A percentile compares a stretch with the other conserved stretches of the same genome.
These are phyloP conservation scores for Bipolaris gigantea DNA, from an alignment of 2,329 filamentous ascomycete genomes.

Conservation along the genomic window DNA sequence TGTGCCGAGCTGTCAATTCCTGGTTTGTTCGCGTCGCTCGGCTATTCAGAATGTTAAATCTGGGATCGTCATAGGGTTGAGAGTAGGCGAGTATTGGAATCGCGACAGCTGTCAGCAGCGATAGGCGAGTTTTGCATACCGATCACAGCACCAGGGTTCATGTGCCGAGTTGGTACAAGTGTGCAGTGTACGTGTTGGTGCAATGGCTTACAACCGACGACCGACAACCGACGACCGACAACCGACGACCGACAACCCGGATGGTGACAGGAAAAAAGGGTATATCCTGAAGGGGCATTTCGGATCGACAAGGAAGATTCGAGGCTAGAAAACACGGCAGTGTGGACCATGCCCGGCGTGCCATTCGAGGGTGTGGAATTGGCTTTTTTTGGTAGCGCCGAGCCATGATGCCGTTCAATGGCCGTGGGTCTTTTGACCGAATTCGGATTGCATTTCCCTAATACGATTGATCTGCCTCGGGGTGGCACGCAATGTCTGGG, in stretches of 20 bases:
- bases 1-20: conserved; percentile 7
- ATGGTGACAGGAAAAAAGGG: neutral
- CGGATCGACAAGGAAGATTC: conserved; percentile 8
- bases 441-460: neutral
- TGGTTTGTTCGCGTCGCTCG: conserved; percentile 2
- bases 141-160: conserved; percentile 1
- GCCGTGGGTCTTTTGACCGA: neutral
- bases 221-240: conserved; percentile 1
- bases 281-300: neutral
- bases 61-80: neutral
- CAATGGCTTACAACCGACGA: conserved; percentile 2
- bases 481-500: neutral
- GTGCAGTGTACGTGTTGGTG: neutral
- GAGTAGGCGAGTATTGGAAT: neutral
- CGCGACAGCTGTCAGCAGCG: conserved; percentile 8
- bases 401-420: neutral
- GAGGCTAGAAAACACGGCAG: conserved; percentile 10
- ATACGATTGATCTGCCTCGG: neutral
- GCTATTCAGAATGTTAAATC: neutral
- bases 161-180: neutral
- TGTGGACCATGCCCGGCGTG: neutral
- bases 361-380: neutral
- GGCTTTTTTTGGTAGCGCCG: neutral
- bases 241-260: neutral
- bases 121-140: conserved; percentile 3